These are phyloP conservation scores for maize (Zea mays) DNA, from an alignment of 176 grass and related monocot genomes.

Conservation along the genomic window DNA sequence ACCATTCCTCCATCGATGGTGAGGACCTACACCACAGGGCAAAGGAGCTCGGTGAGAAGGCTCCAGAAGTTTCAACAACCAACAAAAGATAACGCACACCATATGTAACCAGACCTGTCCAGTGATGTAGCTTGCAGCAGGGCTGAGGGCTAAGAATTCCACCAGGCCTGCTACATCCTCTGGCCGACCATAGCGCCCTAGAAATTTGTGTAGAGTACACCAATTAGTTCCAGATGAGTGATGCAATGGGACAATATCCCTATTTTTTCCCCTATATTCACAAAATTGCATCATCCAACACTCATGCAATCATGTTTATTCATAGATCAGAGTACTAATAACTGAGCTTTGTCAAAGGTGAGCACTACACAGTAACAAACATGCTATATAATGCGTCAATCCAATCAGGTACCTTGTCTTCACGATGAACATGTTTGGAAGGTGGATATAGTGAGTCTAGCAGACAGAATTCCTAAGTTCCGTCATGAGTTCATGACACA, in stretches of 20 bases:
- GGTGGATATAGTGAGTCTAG: not conserved
- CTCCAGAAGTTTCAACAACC: not conserved
- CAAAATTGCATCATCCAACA: not conserved
- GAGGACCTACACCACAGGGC: slow-evolving; percentile 33
- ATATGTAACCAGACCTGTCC: slow-evolving; percentile 52
- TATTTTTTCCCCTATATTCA: not conserved
- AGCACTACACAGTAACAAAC: not conserved
- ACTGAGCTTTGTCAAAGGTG: not conserved
- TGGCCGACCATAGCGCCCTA: slow-evolving; percentile 61
- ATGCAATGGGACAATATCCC: not conserved
- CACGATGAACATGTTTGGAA: not conserved
- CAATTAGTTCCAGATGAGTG: not conserved
- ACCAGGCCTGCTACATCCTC: slow-evolving; percentile 78
- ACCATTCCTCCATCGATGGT: slow-evolving; percentile 81
- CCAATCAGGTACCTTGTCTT: not conserved
- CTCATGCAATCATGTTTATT: not conserved
- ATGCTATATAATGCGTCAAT: not conserved
- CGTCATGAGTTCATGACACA: not conserved
- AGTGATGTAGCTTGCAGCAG: slow-evolving; percentile 71
- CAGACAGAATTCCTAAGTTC: not conserved
- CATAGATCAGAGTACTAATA: not conserved
- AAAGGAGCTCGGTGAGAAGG: not conserved
- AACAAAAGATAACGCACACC: not conserved
- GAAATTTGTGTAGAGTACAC: not conserved
- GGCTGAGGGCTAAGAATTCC: slow-evolving; percentile 63